Base-by-base conservation (phyloP, 139 green algal genomes). In the Auxenochlorella protothecoides region DNA sequence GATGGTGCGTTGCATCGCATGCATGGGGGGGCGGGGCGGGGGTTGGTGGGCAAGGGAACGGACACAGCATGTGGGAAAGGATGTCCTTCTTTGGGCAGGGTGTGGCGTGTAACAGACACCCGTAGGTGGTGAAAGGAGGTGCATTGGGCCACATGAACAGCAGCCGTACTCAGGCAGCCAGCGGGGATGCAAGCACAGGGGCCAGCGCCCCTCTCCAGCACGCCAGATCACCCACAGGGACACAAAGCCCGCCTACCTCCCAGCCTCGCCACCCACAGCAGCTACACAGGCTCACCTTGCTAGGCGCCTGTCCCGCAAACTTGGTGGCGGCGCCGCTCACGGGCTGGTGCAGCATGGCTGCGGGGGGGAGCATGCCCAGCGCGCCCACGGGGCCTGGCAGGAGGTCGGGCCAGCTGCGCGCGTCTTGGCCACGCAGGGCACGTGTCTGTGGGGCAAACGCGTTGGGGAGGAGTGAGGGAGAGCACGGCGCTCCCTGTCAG, bases 221-320 rank as follows among this genome's bases (percentile, higher is more conserved):
- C 52, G 16, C 59, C 13, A 51, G 10, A 13, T 3, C 51, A 68
- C 69, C 53, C 3, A 65, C 7, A 74, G 65, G 9, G 16, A 16
- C 64, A 61, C 59, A 3, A 73, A 52, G 1, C 9, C 13, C 63
- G 14, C 7, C 52, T 62, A 13, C 66, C 6, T 59, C 64, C 14
- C 54, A 71, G 57, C 53, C 57, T 44, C 13, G 72, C 76, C 44
- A 44, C 27, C 27, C 0, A 44, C 0, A 44, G 27, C 27, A 44
- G 27, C 27, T 44, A 44, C 27, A 44, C 27, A 44, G 27, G 27
- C 27, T 44, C 27, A 93, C 83, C 79, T 94, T 93, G 84, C 94
- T 93, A 12, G 80, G 82, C 10, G 70, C 88, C n/a, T 83, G 71
- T 61, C 87, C 84, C 3, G 93, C 90, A 75, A 95, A 97, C 66